Evolutionary conservation across 2,329 filamentous ascomycete genomes (phyloP).

Genomic region (Fusarium sterilihyphosum): DNA sequence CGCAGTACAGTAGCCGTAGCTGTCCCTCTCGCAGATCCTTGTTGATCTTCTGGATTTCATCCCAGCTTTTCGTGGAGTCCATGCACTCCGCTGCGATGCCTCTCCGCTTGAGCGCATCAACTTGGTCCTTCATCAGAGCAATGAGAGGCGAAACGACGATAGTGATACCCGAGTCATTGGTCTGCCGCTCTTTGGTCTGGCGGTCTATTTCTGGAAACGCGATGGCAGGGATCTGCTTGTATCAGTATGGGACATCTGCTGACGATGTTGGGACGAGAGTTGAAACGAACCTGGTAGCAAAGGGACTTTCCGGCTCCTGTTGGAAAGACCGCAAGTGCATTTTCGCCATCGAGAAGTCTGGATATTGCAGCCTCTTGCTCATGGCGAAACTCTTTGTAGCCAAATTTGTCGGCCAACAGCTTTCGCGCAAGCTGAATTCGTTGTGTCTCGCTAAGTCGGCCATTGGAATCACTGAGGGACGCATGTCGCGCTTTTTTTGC

Average conservation of each 20-base stretch:
- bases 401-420: slow-evolving; percentile 53
- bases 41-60: slow-evolving; percentile 54
- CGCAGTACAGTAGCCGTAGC: slow-evolving; percentile 66
- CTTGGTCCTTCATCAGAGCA: slow-evolving; percentile 70
- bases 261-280: not conserved
- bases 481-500: slow-evolving; percentile 26
- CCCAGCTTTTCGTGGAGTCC: slow-evolving; percentile 64
- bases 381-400: slow-evolving; percentile 53
- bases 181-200: slow-evolving; percentile 36
- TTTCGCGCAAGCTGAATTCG: slow-evolving; percentile 31
- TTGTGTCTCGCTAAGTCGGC: not conserved
- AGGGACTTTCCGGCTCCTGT: slow-evolving; percentile 62
- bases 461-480: not conserved
- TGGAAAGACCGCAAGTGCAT: slow-evolving; percentile 57
- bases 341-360: slow-evolving; percentile 51
- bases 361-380: slow-evolving; percentile 57
- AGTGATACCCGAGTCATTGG: slow-evolving; percentile 58
- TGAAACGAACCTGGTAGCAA: slow-evolving; percentile 55
- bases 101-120: slow-evolving; percentile 61
- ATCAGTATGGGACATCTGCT: not conserved
- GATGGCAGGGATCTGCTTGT: slow-evolving; percentile 56
- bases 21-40: slow-evolving; percentile 54
- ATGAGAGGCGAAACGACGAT: slow-evolving; percentile 67
- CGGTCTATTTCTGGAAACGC: slow-evolving; percentile 57
- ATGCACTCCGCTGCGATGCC: slow-evolving; percentile 64